These are phyloP conservation scores for Trichoderma orchidacearum DNA, from an alignment of 495 filamentous ascomycete species.

Conservation along the genomic window DNA sequence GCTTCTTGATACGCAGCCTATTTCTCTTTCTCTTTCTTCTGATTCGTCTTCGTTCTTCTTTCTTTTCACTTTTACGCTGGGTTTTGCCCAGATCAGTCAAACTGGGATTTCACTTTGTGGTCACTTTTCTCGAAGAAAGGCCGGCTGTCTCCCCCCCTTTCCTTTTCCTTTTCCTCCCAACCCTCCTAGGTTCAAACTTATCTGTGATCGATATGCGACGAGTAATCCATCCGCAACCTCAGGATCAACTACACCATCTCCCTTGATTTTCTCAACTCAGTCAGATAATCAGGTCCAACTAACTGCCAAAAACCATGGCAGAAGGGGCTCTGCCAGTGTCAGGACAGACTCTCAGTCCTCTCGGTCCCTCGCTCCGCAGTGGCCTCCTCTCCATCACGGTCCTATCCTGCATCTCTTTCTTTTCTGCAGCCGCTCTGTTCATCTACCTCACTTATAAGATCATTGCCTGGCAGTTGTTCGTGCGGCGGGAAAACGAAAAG, in stretches of 20 bases:
- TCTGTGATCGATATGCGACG: background rate
- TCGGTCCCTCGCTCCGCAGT: slow-evolving; percentile 28
- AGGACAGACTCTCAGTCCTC: slow-evolving; percentile 20
- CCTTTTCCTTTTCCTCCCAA: too few species aligned
- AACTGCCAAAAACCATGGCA: background rate
- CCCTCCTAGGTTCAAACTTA: too few species aligned
- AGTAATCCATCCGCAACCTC: background rate
- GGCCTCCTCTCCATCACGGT: slow-evolving; percentile 39
- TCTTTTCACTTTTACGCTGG: background rate
- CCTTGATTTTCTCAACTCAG: background rate
- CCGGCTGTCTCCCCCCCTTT: too few species aligned
- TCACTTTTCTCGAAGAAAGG: too few species aligned
- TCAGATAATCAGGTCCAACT: too few species aligned
- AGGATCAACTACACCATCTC: background rate
- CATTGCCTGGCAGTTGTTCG: slow-evolving; percentile 33
- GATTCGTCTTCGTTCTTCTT: background rate
- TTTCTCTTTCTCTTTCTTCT: too few species aligned
- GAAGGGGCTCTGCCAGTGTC: background rate
- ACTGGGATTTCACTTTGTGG: background rate
- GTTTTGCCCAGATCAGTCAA: background rate
- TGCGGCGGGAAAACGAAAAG: background rate
- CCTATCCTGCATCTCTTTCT: slow-evolving; percentile 43
- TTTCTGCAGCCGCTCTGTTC: slow-evolving; percentile 35
- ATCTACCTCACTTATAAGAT: slow-evolving; percentile 42
- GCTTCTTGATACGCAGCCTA: too few species aligned